Conservation (phyloP, 1,284 basidiomycete genomes). For the Anthracocystis panici-leucophaei region DNA sequence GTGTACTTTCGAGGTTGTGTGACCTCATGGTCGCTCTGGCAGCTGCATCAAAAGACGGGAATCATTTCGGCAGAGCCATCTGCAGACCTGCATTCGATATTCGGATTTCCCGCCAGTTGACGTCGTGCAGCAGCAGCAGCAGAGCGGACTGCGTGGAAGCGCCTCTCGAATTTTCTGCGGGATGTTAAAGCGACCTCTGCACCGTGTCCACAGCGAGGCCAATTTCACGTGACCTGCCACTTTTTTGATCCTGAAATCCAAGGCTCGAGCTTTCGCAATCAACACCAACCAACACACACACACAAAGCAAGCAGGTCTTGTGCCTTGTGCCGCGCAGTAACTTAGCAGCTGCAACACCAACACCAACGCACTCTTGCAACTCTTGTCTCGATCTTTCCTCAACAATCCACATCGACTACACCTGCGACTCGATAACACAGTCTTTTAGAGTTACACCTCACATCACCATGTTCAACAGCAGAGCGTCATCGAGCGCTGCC, state of each 20-base stretch:
- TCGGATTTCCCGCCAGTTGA: not conserved
- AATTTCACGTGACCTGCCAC: not conserved
- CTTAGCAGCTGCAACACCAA: constrained; percentile 1
- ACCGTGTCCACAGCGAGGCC: no score
- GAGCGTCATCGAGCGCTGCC: constrained; percentile 56
- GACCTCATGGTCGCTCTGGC: no score
- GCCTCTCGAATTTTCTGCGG: not conserved
- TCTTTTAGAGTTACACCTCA: no score
- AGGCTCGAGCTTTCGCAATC: not conserved
- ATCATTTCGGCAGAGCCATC: no score
- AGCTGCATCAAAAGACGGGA: no score
- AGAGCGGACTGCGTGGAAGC: not conserved
- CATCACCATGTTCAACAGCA: constrained; percentile 52
- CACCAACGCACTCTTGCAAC: not conserved
- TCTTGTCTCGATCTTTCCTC: not conserved
- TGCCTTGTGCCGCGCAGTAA: not conserved
- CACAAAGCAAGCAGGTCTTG: not conserved
- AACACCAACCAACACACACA: constrained; percentile 7
- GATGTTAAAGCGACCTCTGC: not conserved
- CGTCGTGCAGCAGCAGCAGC: not conserved
- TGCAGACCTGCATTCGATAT: not conserved
- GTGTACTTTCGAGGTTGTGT: no score
- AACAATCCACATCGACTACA: no score
- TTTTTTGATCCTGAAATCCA: constrained; percentile 1
- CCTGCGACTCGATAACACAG: no score